A percentile compares a stretch with the other conserved stretches of the same genome.
These are phyloP conservation scores for Aspergillus carbonarius DNA, from an alignment of 2,329 filamentous ascomycete species.

Conservation along the genomic window DNA sequence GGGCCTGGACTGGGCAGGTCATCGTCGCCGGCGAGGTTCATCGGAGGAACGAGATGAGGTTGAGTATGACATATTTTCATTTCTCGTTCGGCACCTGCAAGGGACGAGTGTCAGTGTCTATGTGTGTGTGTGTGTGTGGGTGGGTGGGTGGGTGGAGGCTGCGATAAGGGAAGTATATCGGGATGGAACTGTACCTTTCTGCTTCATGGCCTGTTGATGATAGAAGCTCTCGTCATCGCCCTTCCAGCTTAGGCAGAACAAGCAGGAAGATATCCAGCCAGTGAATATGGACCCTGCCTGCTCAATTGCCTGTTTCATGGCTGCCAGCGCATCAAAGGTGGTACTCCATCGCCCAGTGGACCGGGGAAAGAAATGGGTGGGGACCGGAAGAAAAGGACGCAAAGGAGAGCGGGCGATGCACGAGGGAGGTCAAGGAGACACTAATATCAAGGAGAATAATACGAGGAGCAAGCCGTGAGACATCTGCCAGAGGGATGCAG, in stretches of 20 bases:
- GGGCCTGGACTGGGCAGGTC: slow-evolving; percentile 37
- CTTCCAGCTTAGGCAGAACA: slow-evolving; percentile 29
- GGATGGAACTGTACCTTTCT: slow-evolving; percentile 17
- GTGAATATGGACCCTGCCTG: slow-evolving; percentile 41
- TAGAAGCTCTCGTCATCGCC: slow-evolving; percentile 27
- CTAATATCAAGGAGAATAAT: neutral
- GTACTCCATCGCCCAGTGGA: slow-evolving; percentile 25
- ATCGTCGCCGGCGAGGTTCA: slow-evolving; percentile 46
- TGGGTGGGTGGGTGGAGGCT: neutral
- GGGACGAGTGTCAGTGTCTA: slow-evolving; percentile 8
- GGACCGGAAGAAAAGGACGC: slow-evolving; percentile 1
- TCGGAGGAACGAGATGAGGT: slow-evolving; percentile 48
- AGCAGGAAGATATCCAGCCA: slow-evolving; percentile 42
- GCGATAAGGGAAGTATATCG: neutral
- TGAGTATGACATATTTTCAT: slow-evolving; percentile 48
- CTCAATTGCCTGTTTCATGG: slow-evolving; percentile 37
- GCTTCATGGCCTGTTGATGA: slow-evolving; percentile 23
- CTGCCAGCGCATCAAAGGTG: slow-evolving; percentile 32
- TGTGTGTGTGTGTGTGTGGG: neutral
- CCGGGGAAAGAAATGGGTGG: neutral
- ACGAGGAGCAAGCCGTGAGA: neutral
- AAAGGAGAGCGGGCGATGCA: neutral
- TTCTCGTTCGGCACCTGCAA: slow-evolving; percentile 40
- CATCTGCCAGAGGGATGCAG: neutral
- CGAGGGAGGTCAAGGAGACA: neutral